phyloP scores from a whole-genome alignment of 2,329 filamentous ascomycete genomes.

The Fusarium vanettenii region DNA sequence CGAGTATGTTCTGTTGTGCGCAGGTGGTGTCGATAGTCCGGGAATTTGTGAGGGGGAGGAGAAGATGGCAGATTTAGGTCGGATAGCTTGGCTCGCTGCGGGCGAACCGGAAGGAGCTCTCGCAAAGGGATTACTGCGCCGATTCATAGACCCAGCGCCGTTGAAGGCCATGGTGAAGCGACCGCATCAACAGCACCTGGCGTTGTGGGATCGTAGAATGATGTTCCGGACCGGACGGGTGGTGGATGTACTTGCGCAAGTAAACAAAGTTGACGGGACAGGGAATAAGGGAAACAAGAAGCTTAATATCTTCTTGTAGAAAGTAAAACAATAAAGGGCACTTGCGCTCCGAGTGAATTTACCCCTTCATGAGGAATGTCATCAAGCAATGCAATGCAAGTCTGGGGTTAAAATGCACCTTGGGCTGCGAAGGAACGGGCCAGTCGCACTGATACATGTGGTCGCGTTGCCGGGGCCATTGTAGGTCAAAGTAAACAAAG shows the following conservation, averaged over 20 bases:
- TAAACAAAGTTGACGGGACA: constrained; percentile 39
- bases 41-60: constrained; percentile 66
- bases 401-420: constrained; percentile 20
- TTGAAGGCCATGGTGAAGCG: constrained; percentile 50
- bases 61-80: constrained; percentile 83
- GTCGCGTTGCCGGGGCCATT: constrained; percentile 44
- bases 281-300: constrained; percentile 8
- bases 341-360: constrained; percentile 36
- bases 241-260: constrained; percentile 26
- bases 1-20: constrained; percentile 78
- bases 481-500: constrained; percentile 44
- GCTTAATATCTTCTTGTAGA: constrained; percentile 9
- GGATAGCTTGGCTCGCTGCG: constrained; percentile 60
- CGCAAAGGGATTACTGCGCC: constrained; percentile 84
- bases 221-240: constrained; percentile 7
- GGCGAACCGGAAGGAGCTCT: constrained; percentile 77
- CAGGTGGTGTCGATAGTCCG: constrained; percentile 53
- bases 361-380: constrained; percentile 41
- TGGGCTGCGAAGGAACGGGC: constrained; percentile 28
- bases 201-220: constrained; percentile 28
- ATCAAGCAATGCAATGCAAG: constrained; percentile 40
- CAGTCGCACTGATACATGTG: constrained; percentile 33
- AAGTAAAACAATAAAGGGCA: constrained; percentile 38
- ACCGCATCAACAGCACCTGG: constrained; percentile 43
- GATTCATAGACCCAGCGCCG: constrained; percentile 64